Evolutionary conservation across 2,329 filamentous ascomycete genomes (phyloP).

Genomic region (Aspergillus amoenus): DNA sequence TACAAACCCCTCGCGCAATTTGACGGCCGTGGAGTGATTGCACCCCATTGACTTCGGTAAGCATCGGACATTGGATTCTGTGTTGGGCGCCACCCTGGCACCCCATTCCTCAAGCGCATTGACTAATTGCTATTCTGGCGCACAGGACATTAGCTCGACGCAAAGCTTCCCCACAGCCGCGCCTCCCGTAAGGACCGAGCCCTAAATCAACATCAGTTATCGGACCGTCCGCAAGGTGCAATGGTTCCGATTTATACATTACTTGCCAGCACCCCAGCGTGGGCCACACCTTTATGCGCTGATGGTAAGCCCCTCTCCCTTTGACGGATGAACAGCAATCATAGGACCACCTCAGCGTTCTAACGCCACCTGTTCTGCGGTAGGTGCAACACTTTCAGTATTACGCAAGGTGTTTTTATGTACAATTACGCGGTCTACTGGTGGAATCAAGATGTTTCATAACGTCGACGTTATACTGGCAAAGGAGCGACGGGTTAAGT

Average conservation of each 20-base stretch:
- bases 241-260: background rate
- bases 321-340: background rate
- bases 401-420: background rate
- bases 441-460: background rate
- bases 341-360: background rate
- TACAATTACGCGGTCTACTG: background rate
- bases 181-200: background rate
- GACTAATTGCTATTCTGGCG: background rate
- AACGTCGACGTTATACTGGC: slow-evolving; percentile 2
- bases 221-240: too few species aligned
- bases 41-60: background rate
- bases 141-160: background rate
- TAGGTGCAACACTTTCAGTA: background rate
- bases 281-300: background rate
- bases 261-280: too few species aligned
- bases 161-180: background rate
- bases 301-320: background rate
- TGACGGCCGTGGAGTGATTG: background rate
- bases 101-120: background rate
- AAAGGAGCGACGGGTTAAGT: background rate
- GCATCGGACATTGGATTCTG: background rate
- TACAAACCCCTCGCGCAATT: background rate
- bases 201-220: slow-evolving; percentile 2
- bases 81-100: background rate
- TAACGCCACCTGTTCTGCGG: background rate